phyloP scores from a whole-genome alignment of 768 basidiomycete genomes.

The Glaciozyma antarctica region DNA sequence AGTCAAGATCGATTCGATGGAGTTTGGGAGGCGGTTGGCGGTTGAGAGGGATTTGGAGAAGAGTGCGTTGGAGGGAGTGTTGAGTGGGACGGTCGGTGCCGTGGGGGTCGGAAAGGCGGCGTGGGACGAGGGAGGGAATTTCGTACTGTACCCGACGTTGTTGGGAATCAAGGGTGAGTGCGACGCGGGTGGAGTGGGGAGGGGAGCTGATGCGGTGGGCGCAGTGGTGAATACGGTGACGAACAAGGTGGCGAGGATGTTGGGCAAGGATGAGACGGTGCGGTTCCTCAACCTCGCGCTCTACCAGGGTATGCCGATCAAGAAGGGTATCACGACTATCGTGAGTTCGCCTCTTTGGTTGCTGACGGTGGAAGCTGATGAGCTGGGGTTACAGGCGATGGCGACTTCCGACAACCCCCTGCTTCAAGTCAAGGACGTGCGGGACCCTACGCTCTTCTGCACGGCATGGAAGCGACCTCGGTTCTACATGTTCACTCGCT shows the following conservation, averaged over 20 bases:
- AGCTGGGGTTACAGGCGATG: slow-evolving; percentile 56
- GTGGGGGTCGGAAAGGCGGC: slow-evolving; percentile 58
- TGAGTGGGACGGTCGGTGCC: slow-evolving; percentile 47
- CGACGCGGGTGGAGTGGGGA: background rate
- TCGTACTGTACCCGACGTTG: slow-evolving; percentile 84
- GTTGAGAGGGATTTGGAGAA: slow-evolving; percentile 73
- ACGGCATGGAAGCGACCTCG: slow-evolving; percentile 85
- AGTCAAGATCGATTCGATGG: slow-evolving; percentile 87
- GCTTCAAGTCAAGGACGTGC: slow-evolving; percentile 66
- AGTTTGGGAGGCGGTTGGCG: slow-evolving; percentile 48
- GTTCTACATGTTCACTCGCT: slow-evolving; percentile 89
- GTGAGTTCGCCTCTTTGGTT: slow-evolving; percentile 42
- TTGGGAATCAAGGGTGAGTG: slow-evolving; percentile 86
- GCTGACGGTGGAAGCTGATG: background rate
- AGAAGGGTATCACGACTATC: slow-evolving; percentile 71
- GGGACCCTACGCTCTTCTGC: slow-evolving; percentile 86
- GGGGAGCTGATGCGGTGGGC: background rate
- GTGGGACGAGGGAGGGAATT: slow-evolving; percentile 98
- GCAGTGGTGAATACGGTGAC: slow-evolving; percentile 88
- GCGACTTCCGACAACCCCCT: slow-evolving; percentile 93
- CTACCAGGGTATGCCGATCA: slow-evolving; percentile 89
- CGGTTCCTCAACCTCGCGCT: slow-evolving; percentile 78
- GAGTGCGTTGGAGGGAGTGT: slow-evolving; percentile 29
- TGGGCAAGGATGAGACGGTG: slow-evolving; percentile 90
- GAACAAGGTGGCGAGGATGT: slow-evolving; percentile 74